A percentile compares a stretch with the other conserved stretches of the same genome.
Conservation (phyloP, 192 early-diverging fungal species). For the Radiomyces spectabilis region DNA sequence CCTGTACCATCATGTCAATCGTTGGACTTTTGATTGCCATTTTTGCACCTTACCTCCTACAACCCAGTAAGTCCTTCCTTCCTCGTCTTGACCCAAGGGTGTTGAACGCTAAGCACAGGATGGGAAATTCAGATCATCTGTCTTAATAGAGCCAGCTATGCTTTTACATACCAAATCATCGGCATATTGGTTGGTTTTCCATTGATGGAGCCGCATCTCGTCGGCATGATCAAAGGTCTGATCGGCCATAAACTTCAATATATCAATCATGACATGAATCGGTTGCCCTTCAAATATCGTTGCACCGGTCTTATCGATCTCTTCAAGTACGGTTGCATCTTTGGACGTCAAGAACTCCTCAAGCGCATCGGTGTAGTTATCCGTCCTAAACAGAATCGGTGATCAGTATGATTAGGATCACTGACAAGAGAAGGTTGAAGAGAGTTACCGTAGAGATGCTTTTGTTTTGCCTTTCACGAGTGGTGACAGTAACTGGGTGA, state of each 20-base stretch:
- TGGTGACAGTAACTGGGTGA: too few species aligned
- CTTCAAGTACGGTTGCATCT: neutral
- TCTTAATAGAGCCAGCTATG: neutral
- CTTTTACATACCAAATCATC: neutral
- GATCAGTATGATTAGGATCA: too few species aligned
- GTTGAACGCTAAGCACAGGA: neutral
- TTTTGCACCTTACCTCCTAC: neutral
- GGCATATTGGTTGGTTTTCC: neutral
- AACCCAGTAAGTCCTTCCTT: constrained; percentile 1
- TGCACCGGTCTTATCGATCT: too few species aligned
- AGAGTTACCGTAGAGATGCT: too few species aligned
- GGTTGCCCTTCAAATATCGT: neutral
- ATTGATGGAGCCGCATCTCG: neutral
- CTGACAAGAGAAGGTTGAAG: too few species aligned
- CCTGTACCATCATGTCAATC: neutral
- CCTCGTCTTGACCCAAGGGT: neutral
- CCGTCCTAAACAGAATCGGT: neutral
- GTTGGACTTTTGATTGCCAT: neutral
- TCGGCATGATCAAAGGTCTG: neutral
- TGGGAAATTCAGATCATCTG: neutral
- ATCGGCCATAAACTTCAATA: neutral
- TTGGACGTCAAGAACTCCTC: neutral
- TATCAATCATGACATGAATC: neutral
- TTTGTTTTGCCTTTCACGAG: too few species aligned
- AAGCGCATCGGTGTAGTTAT: neutral